A percentile compares a stretch with the other conserved stretches of the same genome.
Evolutionary conservation across 2,329 filamentous ascomycete genomes (phyloP).

Genomic region (Aspergillus chevalieri): DNA sequence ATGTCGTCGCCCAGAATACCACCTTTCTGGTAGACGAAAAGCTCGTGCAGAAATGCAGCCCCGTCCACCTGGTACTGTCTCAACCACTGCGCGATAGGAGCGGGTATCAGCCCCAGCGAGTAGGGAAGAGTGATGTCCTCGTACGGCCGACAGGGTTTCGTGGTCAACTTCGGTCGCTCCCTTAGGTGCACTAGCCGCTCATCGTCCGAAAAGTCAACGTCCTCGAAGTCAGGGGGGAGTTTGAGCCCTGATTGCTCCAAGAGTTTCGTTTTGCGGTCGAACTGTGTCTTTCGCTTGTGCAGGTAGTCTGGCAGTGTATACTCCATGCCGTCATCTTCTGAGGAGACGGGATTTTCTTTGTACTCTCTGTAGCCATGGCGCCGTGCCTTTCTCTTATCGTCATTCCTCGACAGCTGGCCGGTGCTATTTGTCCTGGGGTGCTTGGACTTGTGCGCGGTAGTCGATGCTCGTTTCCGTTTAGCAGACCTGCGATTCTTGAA

Average conservation of each 20-base stretch:
- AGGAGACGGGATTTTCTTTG: conserved; percentile 43
- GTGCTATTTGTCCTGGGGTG: conserved; percentile 39
- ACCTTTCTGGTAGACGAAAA: conserved; percentile 86
- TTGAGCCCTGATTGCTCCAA: conserved; percentile 64
- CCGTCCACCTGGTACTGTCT: conserved; percentile 88
- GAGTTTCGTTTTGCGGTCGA: conserved; percentile 56
- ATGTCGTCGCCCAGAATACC: conserved; percentile 94
- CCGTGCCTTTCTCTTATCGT: conserved; percentile 12
- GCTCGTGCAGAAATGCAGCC: conserved; percentile 74
- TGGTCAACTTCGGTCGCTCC: conserved; percentile 65
- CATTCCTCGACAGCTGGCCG: conserved; percentile 26
- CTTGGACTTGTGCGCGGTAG: conserved; percentile 43
- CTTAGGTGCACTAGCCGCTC: conserved; percentile 55
- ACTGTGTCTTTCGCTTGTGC: conserved; percentile 58
- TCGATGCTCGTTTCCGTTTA: conserved; percentile 48
- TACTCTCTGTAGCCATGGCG: conserved; percentile 30
- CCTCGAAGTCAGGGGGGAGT: conserved; percentile 70
- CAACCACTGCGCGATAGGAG: conserved; percentile 82
- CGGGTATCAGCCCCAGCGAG: conserved; percentile 77
- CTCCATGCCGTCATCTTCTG: conserved; percentile 52
- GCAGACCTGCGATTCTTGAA: conserved; percentile 56
- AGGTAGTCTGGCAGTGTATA: conserved; percentile 67
- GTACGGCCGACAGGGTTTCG: conserved; percentile 62
- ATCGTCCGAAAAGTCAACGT: conserved; percentile 69
- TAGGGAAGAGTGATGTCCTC: conserved; percentile 68